A percentile compares a stretch with the other conserved stretches of the same genome.
phyloP scores from a whole-genome alignment of 2,329 filamentous ascomycete genomes.

The Rosellinia necatrix region DNA sequence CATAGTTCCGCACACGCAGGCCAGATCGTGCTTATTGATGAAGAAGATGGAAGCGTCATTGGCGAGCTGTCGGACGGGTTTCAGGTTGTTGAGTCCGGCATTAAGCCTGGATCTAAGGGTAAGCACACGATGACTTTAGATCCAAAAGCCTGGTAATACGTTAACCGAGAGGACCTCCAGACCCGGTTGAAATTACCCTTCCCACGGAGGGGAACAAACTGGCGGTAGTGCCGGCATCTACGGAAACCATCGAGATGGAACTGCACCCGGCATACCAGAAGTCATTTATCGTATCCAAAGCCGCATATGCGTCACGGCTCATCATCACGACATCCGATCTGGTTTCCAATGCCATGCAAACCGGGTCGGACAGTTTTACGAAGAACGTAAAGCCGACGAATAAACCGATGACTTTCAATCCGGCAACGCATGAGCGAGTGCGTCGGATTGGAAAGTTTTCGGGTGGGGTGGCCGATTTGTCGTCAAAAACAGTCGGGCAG shows the following conservation, averaged over 20 bases:
- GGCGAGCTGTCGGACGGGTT: constrained; percentile 87
- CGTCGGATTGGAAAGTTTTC: constrained; percentile 91
- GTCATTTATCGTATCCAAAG: constrained; percentile 83
- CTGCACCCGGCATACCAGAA: constrained; percentile 91
- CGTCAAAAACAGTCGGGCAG: constrained; percentile 83
- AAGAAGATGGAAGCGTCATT: constrained; percentile 94
- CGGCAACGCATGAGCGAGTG: constrained; percentile 80
- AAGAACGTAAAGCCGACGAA: constrained; percentile 76
- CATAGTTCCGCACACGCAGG: constrained; percentile 64
- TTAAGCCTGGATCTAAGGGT: constrained; percentile 93
- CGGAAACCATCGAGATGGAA: constrained; percentile 75
- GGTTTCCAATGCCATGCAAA: constrained; percentile 76
- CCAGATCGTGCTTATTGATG: constrained; percentile 89
- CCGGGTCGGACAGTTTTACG: constrained; percentile 79
- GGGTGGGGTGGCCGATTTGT: constrained; percentile 75
- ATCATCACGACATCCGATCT: constrained; percentile 87
- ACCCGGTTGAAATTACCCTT: constrained; percentile 79
- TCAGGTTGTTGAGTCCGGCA: constrained; percentile 75
- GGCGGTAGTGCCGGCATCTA: constrained; percentile 67
- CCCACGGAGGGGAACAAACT: constrained; percentile 69
- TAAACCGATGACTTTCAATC: constrained; percentile 86
- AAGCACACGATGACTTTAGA: constrained; percentile 37
- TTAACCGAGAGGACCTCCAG: constrained; percentile 45
- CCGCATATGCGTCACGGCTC: constrained; percentile 84
- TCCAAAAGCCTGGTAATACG: neutral